These are phyloP conservation scores for Aspergillus glaucus DNA, from an alignment of 2,329 filamentous ascomycete species.

Conservation along the genomic window DNA sequence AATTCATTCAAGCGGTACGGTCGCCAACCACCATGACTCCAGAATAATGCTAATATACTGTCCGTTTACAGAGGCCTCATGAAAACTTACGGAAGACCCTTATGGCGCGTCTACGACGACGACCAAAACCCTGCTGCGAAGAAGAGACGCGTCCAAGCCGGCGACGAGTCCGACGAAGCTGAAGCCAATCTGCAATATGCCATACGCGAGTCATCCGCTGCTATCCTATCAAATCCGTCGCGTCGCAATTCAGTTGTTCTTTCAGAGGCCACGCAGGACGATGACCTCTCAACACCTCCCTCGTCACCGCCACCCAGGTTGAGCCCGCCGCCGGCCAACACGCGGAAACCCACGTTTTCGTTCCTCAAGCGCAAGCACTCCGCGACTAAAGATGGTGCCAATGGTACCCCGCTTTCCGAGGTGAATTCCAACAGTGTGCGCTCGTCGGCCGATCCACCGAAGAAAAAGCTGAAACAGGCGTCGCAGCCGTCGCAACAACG, in stretches of 20 bases:
- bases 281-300: slow-evolving; percentile 45
- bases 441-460: slow-evolving; percentile 32
- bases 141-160: slow-evolving; percentile 38
- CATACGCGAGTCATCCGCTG: slow-evolving; percentile 43
- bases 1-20: slow-evolving; percentile 46
- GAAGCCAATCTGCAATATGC: slow-evolving; percentile 43
- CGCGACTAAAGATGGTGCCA: slow-evolving; percentile 20
- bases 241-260: slow-evolving; percentile 41
- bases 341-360: slow-evolving; percentile 46
- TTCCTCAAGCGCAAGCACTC: slow-evolving; percentile 44
- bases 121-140: slow-evolving; percentile 38
- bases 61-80: slow-evolving; percentile 38
- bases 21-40: slow-evolving; percentile 2
- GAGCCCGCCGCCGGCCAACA: slow-evolving; percentile 37
- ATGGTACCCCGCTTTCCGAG: slow-evolving; percentile 38
- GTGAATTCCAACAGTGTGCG: slow-evolving; percentile 41
- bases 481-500: slow-evolving; percentile 10
- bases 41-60: slow-evolving; percentile 1
- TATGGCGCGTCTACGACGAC: slow-evolving; percentile 44
- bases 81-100: slow-evolving; percentile 44
- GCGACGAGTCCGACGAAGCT: slow-evolving; percentile 35
- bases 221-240: slow-evolving; percentile 41
- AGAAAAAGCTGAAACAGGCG: slow-evolving; percentile 24
- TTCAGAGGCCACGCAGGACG: slow-evolving; percentile 38
- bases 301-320: slow-evolving; percentile 46